Evolutionary conservation across 2,329 filamentous ascomycete species (phyloP).

Genomic region (Thielaviopsis cerberus): DNA sequence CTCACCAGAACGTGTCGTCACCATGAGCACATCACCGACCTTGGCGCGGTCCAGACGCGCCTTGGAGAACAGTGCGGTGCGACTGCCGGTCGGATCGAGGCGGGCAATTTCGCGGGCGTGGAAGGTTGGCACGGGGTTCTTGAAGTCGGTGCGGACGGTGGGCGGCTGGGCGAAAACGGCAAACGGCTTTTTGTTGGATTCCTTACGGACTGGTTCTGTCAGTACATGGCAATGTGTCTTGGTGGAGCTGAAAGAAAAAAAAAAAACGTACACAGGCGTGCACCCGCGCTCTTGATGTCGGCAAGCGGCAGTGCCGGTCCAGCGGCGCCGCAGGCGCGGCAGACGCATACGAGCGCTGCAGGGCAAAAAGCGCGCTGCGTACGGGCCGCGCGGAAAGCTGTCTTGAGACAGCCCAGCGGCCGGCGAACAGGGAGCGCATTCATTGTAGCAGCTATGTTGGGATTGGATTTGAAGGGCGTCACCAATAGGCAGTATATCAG

Average conservation of each 20-base stretch:
- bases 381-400: constrained; percentile 39
- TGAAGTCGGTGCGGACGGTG: constrained; percentile 20
- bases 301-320: constrained; percentile 17
- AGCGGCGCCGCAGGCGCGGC: constrained; percentile 26
- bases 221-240: not conserved
- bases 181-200: constrained; percentile 13
- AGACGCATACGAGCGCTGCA: constrained; percentile 11
- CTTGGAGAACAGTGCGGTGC: constrained; percentile 62
- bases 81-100: constrained; percentile 72
- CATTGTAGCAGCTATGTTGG: constrained; percentile 25
- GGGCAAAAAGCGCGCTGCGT: constrained; percentile 23
- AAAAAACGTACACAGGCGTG: constrained; percentile 17
- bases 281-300: constrained; percentile 16
- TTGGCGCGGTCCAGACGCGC: constrained; percentile 61
- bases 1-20: constrained; percentile 62
- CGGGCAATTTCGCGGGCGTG: constrained; percentile 48
- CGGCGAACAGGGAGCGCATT: constrained; percentile 45
- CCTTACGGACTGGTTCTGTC: constrained; percentile 6
- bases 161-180: constrained; percentile 13
- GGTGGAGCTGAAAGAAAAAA: not conserved
- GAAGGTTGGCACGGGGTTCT: constrained; percentile 48
- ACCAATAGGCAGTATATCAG: not conserved
- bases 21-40: constrained; percentile 78
- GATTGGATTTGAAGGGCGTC: not conserved
- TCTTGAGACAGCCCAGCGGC: constrained; percentile 54